These are phyloP conservation scores for Candida tetrigidarum DNA, from an alignment of 1,139 yeast genomes.

Conservation along the genomic window DNA sequence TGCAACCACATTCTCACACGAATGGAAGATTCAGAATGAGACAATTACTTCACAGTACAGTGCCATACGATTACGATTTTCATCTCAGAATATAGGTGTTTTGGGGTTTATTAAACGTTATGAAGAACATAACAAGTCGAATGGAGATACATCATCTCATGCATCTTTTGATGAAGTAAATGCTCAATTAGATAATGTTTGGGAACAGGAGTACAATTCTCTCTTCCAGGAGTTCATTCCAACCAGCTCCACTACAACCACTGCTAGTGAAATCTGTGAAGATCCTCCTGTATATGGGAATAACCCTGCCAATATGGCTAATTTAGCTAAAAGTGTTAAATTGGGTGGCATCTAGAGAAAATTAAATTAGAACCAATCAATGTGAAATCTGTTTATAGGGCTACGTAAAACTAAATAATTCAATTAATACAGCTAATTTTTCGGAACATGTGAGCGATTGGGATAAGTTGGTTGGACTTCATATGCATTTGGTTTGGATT, in stretches of 20 bases:
- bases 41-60: slow-evolving; percentile 42
- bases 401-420: too few relatives aligned
- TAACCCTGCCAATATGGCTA: slow-evolving; percentile 11
- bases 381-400: too few relatives aligned
- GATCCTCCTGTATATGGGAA: slow-evolving; percentile 3
- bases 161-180: slow-evolving; percentile 18
- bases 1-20: slow-evolving; percentile 18
- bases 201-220: slow-evolving; percentile 18
- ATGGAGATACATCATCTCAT: background rate
- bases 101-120: slow-evolving; percentile 23
- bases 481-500: slow-evolving; percentile 63
- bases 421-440: too few relatives aligned
- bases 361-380: too few relatives aligned
- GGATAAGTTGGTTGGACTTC: slow-evolving; percentile 68
- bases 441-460: slow-evolving; percentile 25
- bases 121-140: slow-evolving; percentile 5
- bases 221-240: slow-evolving; percentile 1
- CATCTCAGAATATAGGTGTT: slow-evolving; percentile 24
- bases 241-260: slow-evolving; percentile 7
- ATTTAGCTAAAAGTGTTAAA: slow-evolving; percentile 13
- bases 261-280: slow-evolving; percentile 7
- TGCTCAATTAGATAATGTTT: slow-evolving; percentile 14
- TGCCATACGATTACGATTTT: slow-evolving; percentile 40
- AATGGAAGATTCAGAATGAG: slow-evolving; percentile 42
- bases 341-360: slow-evolving; percentile 7